Evolutionary conservation across 2,329 filamentous ascomycete genomes (phyloP).

Genomic region (Fusarium odoratissimum): DNA sequence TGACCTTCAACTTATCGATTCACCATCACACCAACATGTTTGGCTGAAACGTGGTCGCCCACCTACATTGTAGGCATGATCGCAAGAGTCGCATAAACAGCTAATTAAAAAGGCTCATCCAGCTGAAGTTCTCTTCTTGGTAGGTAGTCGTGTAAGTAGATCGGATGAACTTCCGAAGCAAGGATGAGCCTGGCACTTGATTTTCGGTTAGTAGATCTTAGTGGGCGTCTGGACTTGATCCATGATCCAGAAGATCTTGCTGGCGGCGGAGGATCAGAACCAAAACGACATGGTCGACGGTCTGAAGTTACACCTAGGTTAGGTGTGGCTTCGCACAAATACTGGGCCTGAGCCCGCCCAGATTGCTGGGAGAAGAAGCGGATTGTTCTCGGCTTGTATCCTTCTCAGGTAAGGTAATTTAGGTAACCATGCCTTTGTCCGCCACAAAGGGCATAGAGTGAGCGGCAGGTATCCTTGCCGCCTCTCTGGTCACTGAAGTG

Average conservation of each 20-base stretch:
- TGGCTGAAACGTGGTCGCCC: background rate
- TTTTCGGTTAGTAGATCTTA: conserved; percentile 43
- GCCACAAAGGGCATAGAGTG: background rate
- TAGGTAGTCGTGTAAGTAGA: conserved; percentile 8
- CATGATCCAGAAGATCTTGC: conserved; percentile 2
- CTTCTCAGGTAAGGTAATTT: conserved; percentile 3
- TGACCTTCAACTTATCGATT: background rate
- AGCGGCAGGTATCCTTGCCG: conserved; percentile 11
- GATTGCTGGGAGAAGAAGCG: conserved; percentile 16
- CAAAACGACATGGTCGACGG: conserved; percentile 1
- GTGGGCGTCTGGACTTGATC: conserved; percentile 12
- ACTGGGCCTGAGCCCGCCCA: conserved; percentile 14
- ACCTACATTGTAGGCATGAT: conserved; percentile 21
- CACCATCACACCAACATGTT: conserved; percentile 8
- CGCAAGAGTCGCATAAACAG: conserved; percentile 17
- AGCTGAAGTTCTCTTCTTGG: background rate
- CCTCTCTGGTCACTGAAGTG: conserved; percentile 8
- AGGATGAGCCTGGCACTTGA: conserved; percentile 10
- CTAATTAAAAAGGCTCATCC: background rate
- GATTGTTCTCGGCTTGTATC: conserved; percentile 24
- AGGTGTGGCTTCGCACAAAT: conserved; percentile 27
- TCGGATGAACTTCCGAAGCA: conserved; percentile 16
- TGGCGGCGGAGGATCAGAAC: conserved; percentile 6
- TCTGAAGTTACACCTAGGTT: conserved; percentile 12
- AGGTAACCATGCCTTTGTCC: conserved; percentile 1